Conservation (phyloP, 2,329 filamentous ascomycete species). For the Fusarium brachygibbosum region DNA sequence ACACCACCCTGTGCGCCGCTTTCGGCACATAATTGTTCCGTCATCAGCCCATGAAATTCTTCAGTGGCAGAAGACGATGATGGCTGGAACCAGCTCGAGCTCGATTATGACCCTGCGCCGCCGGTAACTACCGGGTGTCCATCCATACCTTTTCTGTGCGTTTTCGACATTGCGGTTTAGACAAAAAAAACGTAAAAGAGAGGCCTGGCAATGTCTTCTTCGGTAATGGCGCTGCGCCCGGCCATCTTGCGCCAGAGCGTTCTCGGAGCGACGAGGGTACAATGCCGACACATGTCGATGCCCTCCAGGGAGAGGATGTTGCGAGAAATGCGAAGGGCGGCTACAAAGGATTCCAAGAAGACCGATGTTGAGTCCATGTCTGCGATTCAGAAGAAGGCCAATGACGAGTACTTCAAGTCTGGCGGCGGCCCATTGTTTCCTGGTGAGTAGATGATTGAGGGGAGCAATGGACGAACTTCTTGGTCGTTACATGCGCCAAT, state of each 20-base stretch:
- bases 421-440: conserved; percentile 55
- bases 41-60: conserved; percentile 48
- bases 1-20: conserved; percentile 1
- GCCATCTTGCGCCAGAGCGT: conserved; percentile 40
- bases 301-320: conserved; percentile 46
- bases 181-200: conserved; percentile 1
- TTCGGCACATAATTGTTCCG: conserved; percentile 43
- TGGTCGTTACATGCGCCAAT: conserved; percentile 1
- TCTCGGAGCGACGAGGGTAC: conserved; percentile 39
- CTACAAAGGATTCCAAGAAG: conserved; percentile 41
- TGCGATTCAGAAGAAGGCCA: conserved; percentile 50
- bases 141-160: conserved; percentile 8
- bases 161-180: background rate
- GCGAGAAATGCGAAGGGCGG: conserved; percentile 49
- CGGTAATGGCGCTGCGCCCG: conserved; percentile 42
- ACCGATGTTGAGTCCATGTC: conserved; percentile 51
- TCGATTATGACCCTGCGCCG: conserved; percentile 47
- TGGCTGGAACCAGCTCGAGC: conserved; percentile 27
- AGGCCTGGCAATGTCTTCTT: conserved; percentile 37
- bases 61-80: conserved; percentile 18
- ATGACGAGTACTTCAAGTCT: conserved; percentile 53
- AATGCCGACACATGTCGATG: conserved; percentile 48
- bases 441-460: conserved; percentile 43
- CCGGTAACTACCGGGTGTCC: conserved; percentile 44
- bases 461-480: background rate